Evolutionary conservation across 2,329 filamentous ascomycete genomes (phyloP).

Genomic region (Pleurostoma richardsiae): DNA sequence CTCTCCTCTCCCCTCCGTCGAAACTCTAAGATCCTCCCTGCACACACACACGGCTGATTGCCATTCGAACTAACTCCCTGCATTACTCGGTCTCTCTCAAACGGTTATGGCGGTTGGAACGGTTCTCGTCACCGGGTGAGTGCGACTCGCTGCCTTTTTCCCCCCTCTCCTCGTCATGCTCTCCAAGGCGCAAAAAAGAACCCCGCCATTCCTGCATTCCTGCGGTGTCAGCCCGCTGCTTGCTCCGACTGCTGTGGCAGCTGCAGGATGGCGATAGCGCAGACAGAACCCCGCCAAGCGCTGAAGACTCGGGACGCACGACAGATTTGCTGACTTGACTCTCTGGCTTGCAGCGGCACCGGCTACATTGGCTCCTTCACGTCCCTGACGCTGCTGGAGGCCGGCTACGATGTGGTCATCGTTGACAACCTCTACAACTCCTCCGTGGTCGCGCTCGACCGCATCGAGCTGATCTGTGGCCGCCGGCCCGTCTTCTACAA

Average conservation of each 20-base stretch:
- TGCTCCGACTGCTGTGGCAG: not conserved
- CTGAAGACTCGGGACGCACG: not conserved
- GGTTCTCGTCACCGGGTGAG: conserved; percentile 88
- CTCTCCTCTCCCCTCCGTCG: too few relatives aligned
- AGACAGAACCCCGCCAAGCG: not conserved
- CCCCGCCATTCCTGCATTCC: conserved; percentile 4
- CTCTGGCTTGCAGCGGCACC: conserved; percentile 65
- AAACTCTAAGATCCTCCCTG: too few relatives aligned
- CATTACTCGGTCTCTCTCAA: too few relatives aligned
- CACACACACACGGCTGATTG: too few relatives aligned
- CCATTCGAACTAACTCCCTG: too few relatives aligned
- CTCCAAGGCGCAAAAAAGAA: not conserved
- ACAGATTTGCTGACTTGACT: conserved; percentile 9
- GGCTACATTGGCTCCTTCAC: conserved; percentile 99
- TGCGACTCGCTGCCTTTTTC: conserved; percentile 5
- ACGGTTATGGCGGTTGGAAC: conserved; percentile 54
- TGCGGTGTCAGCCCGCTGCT: conserved; percentile 3
- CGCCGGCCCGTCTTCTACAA: conserved; percentile 83
- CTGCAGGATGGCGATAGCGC: not conserved
- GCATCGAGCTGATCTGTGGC: conserved; percentile 89
- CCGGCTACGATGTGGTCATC: conserved; percentile 94
- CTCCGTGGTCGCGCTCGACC: conserved; percentile 82
- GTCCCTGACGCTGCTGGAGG: conserved; percentile 81
- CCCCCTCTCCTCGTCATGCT: conserved; percentile 5
- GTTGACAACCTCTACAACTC: conserved; percentile 98